phyloP scores from a whole-genome alignment of 164 flowering plant species.

The Stephania yunnanensis region DNA sequence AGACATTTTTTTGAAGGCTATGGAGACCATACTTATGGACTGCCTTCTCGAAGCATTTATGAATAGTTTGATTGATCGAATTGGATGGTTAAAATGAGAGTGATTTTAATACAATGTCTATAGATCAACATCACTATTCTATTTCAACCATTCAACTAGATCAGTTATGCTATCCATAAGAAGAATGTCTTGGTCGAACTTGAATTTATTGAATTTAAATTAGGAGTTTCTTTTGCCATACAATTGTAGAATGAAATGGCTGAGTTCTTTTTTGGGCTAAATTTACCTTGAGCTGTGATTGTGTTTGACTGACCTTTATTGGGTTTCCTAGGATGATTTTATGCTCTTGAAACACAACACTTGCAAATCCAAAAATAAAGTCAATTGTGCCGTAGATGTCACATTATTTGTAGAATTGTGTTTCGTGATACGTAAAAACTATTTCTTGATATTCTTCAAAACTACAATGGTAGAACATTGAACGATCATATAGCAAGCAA shows the following conservation, averaged over 20 bases:
- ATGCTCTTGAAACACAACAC: constrained; percentile 39
- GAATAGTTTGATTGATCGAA: no score
- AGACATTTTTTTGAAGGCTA: no score
- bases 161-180: no score
- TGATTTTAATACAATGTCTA: no score
- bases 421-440: constrained; percentile 38
- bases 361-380: constrained; percentile 56
- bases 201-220: background rate
- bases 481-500: constrained; percentile 34
- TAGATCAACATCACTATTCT: no score
- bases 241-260: background rate
- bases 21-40: no score
- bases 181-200: background rate
- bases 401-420: constrained; percentile 50
- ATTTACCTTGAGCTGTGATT: constrained; percentile 72
- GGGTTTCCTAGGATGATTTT: constrained; percentile 38
- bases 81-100: no score
- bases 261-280: constrained; percentile 31
- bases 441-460: constrained; percentile 58
- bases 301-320: constrained; percentile 36
- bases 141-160: no score
- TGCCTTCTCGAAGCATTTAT: no score
- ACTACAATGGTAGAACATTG: constrained; percentile 45
- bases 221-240: background rate
- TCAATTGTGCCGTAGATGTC: constrained; percentile 51